Evolutionary conservation across 1,284 basidiomycete species (phyloP), one percentile per base, ranked within the genome.

Genomic region (Filobasidium uniguttulatum): DNA sequence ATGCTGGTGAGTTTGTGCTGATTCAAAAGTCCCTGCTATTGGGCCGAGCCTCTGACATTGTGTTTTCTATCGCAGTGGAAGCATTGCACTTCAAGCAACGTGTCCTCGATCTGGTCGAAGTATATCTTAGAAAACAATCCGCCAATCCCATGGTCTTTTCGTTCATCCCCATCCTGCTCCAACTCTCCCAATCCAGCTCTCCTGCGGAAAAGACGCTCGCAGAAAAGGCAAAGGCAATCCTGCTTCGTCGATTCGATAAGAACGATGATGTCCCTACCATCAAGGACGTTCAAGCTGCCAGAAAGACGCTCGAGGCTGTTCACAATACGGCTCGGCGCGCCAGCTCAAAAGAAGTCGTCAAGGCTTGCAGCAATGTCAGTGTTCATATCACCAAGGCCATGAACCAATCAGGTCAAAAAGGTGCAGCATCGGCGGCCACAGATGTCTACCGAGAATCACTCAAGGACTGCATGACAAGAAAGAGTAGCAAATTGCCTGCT

Each of bases 81-180:
- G 85, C 86, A 1, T 83, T 85, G 5, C 83, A 91, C 64, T 91
- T 94, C 78, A 94, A 94, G 69, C 90, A 86, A 67, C 82, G 90
- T 28, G 82, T 94, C 25, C 80, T 97, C 10, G 91, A 96, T 67
- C 77, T 97, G 14, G 76, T 94, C 48, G 90, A 94, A 54, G 79
- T 78, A 20, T 91, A 81, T 68, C 71, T 85, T 53, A 82, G 79
- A 61, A 82, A 79, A 58, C 83, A 90, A 61, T 74, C 82, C 1
- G 71, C 78, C 20, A 87, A 74, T 62, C 72, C 80, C 1, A 73
- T 83, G 33, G 71, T 81, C 46, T 61, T 88, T 37, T 77, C 77
- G 30, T 72, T 88, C 40, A 74, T 94, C 55, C 57, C 80, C 2
- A 85, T 90, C 2, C 74, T 96, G 12, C 72, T 89, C 49, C 81